Evolutionary conservation across 2,329 filamentous ascomycete species (phyloP).

Genomic region (Pestalotiopsis sp.): DNA sequence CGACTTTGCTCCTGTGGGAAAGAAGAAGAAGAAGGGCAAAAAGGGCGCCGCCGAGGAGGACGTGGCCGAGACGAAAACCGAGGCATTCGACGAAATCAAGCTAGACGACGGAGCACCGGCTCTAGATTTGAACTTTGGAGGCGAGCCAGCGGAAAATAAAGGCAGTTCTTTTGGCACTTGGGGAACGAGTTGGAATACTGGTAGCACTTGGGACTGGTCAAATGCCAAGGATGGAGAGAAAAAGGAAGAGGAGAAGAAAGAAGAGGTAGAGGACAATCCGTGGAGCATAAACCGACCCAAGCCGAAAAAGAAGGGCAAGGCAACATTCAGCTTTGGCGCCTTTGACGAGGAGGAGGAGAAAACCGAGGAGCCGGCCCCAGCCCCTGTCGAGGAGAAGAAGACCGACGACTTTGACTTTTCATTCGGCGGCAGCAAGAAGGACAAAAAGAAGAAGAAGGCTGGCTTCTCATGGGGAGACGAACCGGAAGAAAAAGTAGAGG

Average conservation of each 20-base stretch:
- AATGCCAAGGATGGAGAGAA: conserved; percentile 32
- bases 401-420: conserved; percentile 29
- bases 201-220: conserved; percentile 46
- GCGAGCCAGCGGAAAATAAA: conserved; percentile 41
- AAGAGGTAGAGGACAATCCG: conserved; percentile 46
- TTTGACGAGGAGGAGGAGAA: conserved; percentile 42
- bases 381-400: conserved; percentile 27
- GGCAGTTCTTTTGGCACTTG: conserved; percentile 53
- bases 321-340: conserved; percentile 49
- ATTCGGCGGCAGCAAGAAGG: conserved; percentile 19
- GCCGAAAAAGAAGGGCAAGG: conserved; percentile 53
- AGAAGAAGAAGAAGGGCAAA: conserved; percentile 61
- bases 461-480: conserved; percentile 37
- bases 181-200: conserved; percentile 62
- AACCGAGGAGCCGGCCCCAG: conserved; percentile 24
- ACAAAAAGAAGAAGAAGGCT: conserved; percentile 43
- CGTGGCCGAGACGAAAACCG: conserved; percentile 39
- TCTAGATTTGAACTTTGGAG: conserved; percentile 55
- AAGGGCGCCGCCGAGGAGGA: conserved; percentile 35
- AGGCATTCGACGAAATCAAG: conserved; percentile 32
- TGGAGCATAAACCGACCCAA: conserved; percentile 51
- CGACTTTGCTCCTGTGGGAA: conserved; percentile 43
- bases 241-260: conserved; percentile 43
- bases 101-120: conserved; percentile 62
- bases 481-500: conserved; percentile 32